A percentile compares a stretch with the other conserved stretches of the same genome.
Conservation (phyloP, 2,329 filamentous ascomycete genomes). For the Fusarium burgessii region DNA sequence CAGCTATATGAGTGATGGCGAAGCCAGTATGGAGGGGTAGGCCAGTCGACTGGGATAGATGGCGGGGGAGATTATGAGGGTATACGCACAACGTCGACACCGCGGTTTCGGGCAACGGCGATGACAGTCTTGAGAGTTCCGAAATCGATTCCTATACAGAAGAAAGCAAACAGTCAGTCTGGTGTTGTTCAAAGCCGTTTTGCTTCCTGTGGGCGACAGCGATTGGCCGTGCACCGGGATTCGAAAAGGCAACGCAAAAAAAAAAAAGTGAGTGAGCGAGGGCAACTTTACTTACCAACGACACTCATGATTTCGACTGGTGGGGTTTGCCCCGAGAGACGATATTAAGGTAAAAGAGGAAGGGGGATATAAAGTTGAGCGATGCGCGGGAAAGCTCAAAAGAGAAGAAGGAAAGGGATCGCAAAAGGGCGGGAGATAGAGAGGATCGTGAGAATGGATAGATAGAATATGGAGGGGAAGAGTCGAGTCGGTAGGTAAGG, state of each 20-base stretch:
- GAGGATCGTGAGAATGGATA: slow-evolving; percentile 33
- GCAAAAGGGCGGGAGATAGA: slow-evolving; percentile 29
- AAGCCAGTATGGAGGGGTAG: slow-evolving; percentile 20
- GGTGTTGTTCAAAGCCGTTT: slow-evolving; percentile 7
- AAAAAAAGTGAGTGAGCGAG: not conserved
- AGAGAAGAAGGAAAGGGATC: slow-evolving; percentile 34
- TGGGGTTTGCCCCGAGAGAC: slow-evolving; percentile 43
- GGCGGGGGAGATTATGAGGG: slow-evolving; percentile 25
- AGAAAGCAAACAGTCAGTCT: slow-evolving; percentile 34
- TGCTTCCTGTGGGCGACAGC: slow-evolving; percentile 6
- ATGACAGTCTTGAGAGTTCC: slow-evolving; percentile 97
- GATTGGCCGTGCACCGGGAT: not conserved
- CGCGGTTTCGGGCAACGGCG: slow-evolving; percentile 96
- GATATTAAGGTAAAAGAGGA: slow-evolving; percentile 34
- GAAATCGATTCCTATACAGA: slow-evolving; percentile 83
- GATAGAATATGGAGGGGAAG: slow-evolving; percentile 32
- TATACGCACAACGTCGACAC: slow-evolving; percentile 94
- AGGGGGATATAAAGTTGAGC: slow-evolving; percentile 21
- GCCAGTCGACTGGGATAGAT: slow-evolving; percentile 24
- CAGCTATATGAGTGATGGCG: not conserved
- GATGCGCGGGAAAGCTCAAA: slow-evolving; percentile 40
- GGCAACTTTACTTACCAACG: slow-evolving; percentile 57
- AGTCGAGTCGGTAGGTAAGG: slow-evolving; percentile 5
- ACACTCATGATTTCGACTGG: slow-evolving; percentile 63
- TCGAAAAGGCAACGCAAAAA: not conserved